Evolutionary conservation across 1,284 basidiomycete genomes (phyloP).

Genomic region (Cutaneotrichosporon cyanovorans): DNA sequence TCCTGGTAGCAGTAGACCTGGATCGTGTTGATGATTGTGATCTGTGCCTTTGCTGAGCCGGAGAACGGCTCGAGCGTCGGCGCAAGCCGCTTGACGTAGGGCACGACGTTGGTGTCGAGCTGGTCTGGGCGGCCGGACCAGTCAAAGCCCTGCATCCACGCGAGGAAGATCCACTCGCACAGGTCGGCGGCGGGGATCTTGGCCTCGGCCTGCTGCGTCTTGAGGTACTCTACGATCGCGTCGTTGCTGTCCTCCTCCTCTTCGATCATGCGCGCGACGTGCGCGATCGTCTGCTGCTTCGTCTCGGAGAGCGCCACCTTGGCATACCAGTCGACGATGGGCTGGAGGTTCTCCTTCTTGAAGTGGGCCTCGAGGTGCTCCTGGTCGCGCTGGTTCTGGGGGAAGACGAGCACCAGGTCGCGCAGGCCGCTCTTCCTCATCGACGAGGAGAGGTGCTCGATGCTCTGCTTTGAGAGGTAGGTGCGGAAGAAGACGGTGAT

Average conservation of each 20-base stretch:
- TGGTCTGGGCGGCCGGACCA: conserved; percentile 83
- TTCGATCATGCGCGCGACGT: conserved; percentile 55
- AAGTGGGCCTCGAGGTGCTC: conserved; percentile 76
- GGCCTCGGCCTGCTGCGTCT: conserved; percentile 51
- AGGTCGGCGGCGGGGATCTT: conserved; percentile 72
- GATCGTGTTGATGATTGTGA: conserved; percentile 83
- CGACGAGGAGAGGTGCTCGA: conserved; percentile 71
- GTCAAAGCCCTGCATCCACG: conserved; percentile 76
- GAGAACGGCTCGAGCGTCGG: conserved; percentile 83
- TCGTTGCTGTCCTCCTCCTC: conserved; percentile 55
- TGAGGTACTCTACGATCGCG: conserved; percentile 70
- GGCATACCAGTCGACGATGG: conserved; percentile 83
- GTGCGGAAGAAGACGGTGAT: conserved; percentile 67
- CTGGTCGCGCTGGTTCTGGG: conserved; percentile 65
- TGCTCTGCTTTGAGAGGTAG: conserved; percentile 61
- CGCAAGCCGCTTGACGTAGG: conserved; percentile 72
- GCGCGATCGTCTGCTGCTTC: conserved; percentile 59
- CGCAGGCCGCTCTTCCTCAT: conserved; percentile 78
- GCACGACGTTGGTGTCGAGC: conserved; percentile 72
- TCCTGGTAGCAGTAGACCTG: conserved; percentile 94
- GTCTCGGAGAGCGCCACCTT: conserved; percentile 72
- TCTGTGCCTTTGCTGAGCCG: conserved; percentile 75
- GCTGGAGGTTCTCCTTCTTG: conserved; percentile 64
- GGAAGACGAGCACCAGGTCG: conserved; percentile 81
- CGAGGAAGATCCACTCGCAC: conserved; percentile 82